Evolutionary conservation across 2,329 filamentous ascomycete genomes (phyloP), one percentile per base, ranked within the genome.

Genomic region (Pleomassaria siparia): DNA sequence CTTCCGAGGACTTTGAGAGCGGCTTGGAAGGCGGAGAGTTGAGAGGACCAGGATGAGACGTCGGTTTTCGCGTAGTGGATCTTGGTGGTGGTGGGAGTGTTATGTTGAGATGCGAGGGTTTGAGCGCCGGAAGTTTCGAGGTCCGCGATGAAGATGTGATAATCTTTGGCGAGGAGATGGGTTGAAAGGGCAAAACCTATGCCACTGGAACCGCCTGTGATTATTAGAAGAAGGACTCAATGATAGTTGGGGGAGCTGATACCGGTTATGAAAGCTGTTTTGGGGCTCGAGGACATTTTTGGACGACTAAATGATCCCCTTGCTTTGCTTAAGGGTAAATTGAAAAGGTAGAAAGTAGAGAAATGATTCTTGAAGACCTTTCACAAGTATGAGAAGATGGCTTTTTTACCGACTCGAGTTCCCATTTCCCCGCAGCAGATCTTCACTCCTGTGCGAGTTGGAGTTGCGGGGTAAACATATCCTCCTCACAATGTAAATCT

Each of bases 81-180:
- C 15, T 46, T 50, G 2, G 44, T 33, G 11, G n/a, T 24, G 3
- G 40, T 12, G 2, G 40, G 40, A 18, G 42, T 42, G 29, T 61
- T 56, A 29, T 66, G 51, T 4, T 44, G 15, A 13, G 44, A 28
- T n/a, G 61, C 63, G 5, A 67, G 49, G n/a, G 54, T 16, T 46
- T 65, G 25, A 8, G 66, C 60, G 8, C 50, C 54, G 18, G 49
- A 9, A n/a, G 64, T 46, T 49, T 72, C 61, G 25, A 54, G 51
- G 47, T 74, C 72, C 24, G 80, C 70, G 2, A 79, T 77, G 46
- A 75, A 76, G 28, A 83, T 76, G 30, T 75, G 72, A 50, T 80
- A 75, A 56, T 59, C 58, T 49, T 58, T 54, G 2, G 43, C 44
- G 11, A 64, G 54, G 25, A 72, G 65, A 47, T 63, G 62, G 10